Conservation (phyloP, 768 basidiomycete genomes). For the Mycena vulgaris region DNA sequence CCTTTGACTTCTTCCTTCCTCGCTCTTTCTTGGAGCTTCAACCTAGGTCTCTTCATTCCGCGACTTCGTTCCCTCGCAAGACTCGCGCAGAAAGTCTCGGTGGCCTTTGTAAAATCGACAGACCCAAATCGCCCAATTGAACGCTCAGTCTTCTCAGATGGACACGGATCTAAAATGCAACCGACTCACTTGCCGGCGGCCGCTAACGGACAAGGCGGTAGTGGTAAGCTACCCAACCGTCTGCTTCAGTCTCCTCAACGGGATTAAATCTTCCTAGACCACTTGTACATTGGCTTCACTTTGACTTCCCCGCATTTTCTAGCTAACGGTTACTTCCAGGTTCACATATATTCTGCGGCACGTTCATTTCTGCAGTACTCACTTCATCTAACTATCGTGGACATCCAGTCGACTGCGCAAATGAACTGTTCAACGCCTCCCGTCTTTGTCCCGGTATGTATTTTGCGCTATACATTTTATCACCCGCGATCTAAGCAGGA, state of each 20-base stretch:
- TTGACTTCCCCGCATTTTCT: too few species aligned
- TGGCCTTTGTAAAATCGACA: not conserved
- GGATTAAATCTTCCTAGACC: slow-evolving; percentile 34
- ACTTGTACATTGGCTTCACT: slow-evolving; percentile 42
- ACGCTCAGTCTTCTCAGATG: slow-evolving; percentile 56
- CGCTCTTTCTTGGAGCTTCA: too few species aligned
- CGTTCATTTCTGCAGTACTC: slow-evolving; percentile 35
- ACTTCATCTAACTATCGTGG: slow-evolving; percentile 8
- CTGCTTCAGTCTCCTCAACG: not conserved
- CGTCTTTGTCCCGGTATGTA: slow-evolving; percentile 82
- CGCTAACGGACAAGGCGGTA: slow-evolving; percentile 84
- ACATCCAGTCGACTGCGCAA: slow-evolving; percentile 83
- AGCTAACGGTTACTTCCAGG: slow-evolving; percentile 56
- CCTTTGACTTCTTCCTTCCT: too few species aligned
- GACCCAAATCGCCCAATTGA: not conserved
- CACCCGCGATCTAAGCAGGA: not conserved
- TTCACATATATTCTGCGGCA: slow-evolving; percentile 91
- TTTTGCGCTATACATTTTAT: not conserved
- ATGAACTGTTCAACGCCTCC: slow-evolving; percentile 83
- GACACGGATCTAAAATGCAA: slow-evolving; percentile 86
- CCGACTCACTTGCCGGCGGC: slow-evolving; percentile 79
- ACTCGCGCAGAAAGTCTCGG: not conserved
- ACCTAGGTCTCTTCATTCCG: too few species aligned
- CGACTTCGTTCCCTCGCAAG: not conserved
- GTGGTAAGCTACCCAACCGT: slow-evolving; percentile 69